Percentiles rank a stretch among this genome's conserved stretches.
phyloP scores from a whole-genome alignment of 2,329 filamentous ascomycete species.

The Lasiodiplodia theobromae region DNA sequence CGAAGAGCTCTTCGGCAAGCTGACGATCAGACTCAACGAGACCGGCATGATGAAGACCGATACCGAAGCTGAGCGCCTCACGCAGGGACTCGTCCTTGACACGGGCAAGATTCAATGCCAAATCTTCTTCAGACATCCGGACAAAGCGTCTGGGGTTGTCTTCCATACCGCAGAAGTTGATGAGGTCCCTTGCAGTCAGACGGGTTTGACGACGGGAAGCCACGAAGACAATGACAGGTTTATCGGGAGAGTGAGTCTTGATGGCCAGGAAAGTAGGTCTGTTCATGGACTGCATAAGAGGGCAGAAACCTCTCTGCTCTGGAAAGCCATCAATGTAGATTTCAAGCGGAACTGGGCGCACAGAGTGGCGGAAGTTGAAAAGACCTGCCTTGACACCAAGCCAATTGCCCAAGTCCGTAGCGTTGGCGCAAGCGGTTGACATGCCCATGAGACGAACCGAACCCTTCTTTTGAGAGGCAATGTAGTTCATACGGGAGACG shows the following conservation, averaged over 20 bases:
- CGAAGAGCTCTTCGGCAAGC: slow-evolving; percentile 90
- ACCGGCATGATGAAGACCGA: slow-evolving; percentile 95
- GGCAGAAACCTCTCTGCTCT: slow-evolving; percentile 92
- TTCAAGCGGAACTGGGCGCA: slow-evolving; percentile 92
- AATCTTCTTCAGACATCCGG: slow-evolving; percentile 91
- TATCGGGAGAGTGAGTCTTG: slow-evolving; percentile 93
- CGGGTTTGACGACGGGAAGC: slow-evolving; percentile 94
- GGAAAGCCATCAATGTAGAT: slow-evolving; percentile 98
- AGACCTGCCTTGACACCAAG: slow-evolving; percentile 92
- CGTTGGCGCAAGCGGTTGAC: slow-evolving; percentile 98
- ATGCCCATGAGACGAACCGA: slow-evolving; percentile 93
- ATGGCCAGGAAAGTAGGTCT: slow-evolving; percentile 94
- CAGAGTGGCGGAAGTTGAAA: slow-evolving; percentile 97
- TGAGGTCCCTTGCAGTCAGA: slow-evolving; percentile 92
- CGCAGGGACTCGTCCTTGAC: slow-evolving; percentile 93
- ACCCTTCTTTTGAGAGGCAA: slow-evolving; percentile 89
- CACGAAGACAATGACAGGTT: slow-evolving; percentile 98
- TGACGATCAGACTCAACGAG: slow-evolving; percentile 93
- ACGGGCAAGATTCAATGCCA: slow-evolving; percentile 83
- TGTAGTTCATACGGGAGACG: slow-evolving; percentile 94
- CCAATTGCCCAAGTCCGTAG: slow-evolving; percentile 93
- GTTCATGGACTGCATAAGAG: slow-evolving; percentile 99
- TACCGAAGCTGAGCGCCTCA: slow-evolving; percentile 96
- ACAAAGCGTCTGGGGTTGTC: slow-evolving; percentile 95
- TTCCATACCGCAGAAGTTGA: slow-evolving; percentile 98